Evolutionary conservation across 306 rosid genomes (phyloP), one percentile per base, ranked within the genome.

Genomic region (Quercus agrifolia): DNA sequence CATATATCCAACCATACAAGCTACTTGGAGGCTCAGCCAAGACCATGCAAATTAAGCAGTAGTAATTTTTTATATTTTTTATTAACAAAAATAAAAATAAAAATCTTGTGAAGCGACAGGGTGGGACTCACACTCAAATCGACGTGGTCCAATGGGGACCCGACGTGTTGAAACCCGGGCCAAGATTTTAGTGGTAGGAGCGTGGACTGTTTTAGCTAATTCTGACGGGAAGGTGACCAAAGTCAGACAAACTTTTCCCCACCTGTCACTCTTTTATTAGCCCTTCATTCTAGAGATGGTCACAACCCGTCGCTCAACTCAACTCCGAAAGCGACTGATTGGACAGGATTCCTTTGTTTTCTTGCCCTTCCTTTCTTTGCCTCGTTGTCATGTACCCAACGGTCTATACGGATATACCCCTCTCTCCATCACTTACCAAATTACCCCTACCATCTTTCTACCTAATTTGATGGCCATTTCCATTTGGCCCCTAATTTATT

Each of bases 271-370:
- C 14, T 1, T n/a, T 20, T 52, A 56, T 56, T 73, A 56, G 79
- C 31, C 25, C 19, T 52, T 73, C 30, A 66, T 46, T 78, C 77
- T 21, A 46, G 49, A 18, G 71, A 6, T 12, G 4, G 14, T n/a
- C 49, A 62, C 51, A 72, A 14, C 33, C 38, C 18, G 63, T 71
- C 13, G 38, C 58, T 66, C 52, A 20, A 56, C 33, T 25, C 28
- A 20, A 56, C 51, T 25, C 38, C 28, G 83, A 80, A 25, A 74
- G 72, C 80, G 80, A 84, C 75, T 54, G 83, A 38, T 79, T 68
- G 83, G 82, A 82, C 82, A 58, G 35, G 84, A 85, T 73, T 72
- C 86, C 74, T 35, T 85, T 82, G 76, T 4, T n/a, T 78, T 46
- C 28, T 73, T 73, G 30, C 51, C 46, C 10, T 55, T 54, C 28